These are phyloP conservation scores for Colletotrichum gloeosporioides DNA, from an alignment of 2,329 filamentous ascomycete species.

Conservation along the genomic window DNA sequence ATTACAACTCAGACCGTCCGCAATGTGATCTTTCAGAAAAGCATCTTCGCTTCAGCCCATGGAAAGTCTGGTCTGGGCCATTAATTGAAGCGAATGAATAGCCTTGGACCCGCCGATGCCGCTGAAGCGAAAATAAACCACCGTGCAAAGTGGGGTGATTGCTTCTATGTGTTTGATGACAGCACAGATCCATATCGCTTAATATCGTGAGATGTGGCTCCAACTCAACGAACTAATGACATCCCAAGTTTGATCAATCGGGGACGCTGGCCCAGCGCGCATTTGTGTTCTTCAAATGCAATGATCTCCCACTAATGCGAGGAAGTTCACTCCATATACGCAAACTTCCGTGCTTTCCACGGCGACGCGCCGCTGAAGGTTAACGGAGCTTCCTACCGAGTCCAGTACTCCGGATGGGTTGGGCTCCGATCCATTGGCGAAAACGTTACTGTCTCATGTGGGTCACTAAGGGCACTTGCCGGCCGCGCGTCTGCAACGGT, in stretches of 20 bases:
- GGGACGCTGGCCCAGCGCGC: not conserved
- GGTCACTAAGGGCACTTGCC: not conserved
- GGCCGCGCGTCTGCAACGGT: no score
- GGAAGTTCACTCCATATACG: not conserved
- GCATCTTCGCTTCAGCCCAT: not conserved
- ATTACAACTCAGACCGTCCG: not conserved
- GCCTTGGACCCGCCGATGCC: not conserved
- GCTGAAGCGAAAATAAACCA: not conserved
- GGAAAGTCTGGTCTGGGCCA: not conserved
- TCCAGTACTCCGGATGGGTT: not conserved
- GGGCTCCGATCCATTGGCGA: not conserved
- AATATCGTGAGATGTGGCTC: not conserved
- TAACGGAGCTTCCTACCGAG: not conserved
- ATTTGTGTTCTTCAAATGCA: not conserved
- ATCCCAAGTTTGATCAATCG: not conserved
- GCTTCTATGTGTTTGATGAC: not conserved
- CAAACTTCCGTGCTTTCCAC: not conserved
- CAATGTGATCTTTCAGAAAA: not conserved
- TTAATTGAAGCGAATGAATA: not conserved
- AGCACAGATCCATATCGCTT: not conserved
- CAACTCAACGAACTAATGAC: not conserved
- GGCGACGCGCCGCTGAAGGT: not conserved
- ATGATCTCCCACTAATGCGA: not conserved
- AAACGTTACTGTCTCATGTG: not conserved
- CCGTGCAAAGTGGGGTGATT: not conserved